These are phyloP conservation scores for Fragosphaeria purpurea DNA, from an alignment of 2,329 filamentous ascomycete species.

Conservation along the genomic window DNA sequence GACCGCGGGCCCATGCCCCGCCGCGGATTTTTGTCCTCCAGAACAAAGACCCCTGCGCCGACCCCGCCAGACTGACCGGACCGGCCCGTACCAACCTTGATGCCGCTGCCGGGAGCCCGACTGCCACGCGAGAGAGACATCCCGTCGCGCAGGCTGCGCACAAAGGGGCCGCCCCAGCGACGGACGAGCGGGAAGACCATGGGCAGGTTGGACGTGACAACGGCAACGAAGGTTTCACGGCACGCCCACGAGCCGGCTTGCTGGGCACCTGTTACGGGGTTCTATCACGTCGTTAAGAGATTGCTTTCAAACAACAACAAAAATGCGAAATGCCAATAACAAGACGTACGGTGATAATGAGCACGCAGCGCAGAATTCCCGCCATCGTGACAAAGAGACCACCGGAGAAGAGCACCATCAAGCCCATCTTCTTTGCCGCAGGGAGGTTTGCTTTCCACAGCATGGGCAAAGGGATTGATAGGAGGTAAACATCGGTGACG, in stretches of 20 bases:
- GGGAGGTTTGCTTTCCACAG: constrained; percentile 41
- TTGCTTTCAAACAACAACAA: too few species aligned
- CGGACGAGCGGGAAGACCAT: constrained; percentile 14
- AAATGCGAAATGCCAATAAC: too few species aligned
- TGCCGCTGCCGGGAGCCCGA: not conserved
- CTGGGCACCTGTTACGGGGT: constrained; percentile 26
- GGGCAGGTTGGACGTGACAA: constrained; percentile 16
- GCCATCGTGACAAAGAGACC: constrained; percentile 45
- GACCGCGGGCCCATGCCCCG: constrained; percentile 18
- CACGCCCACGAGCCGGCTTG: constrained; percentile 28
- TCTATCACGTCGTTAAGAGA: constrained; percentile 11
- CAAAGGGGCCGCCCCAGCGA: constrained; percentile 10
- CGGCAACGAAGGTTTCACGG: constrained; percentile 17
- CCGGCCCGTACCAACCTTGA: constrained; percentile 3
- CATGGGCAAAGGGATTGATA: constrained; percentile 36
- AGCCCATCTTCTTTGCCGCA: constrained; percentile 38
- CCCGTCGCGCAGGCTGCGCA: constrained; percentile 3
- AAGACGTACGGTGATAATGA: constrained; percentile 30
- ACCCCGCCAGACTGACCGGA: constrained; percentile 5
- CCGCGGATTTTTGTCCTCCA: constrained; percentile 20
- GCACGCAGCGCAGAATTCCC: constrained; percentile 41
- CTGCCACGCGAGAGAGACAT: constrained; percentile 1
- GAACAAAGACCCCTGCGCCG: constrained; percentile 9
- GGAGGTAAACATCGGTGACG: constrained; percentile 28
- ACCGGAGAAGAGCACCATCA: constrained; percentile 44